Evolutionary conservation across 768 basidiomycete species (phyloP).

Genomic region (Russula vinacea): DNA sequence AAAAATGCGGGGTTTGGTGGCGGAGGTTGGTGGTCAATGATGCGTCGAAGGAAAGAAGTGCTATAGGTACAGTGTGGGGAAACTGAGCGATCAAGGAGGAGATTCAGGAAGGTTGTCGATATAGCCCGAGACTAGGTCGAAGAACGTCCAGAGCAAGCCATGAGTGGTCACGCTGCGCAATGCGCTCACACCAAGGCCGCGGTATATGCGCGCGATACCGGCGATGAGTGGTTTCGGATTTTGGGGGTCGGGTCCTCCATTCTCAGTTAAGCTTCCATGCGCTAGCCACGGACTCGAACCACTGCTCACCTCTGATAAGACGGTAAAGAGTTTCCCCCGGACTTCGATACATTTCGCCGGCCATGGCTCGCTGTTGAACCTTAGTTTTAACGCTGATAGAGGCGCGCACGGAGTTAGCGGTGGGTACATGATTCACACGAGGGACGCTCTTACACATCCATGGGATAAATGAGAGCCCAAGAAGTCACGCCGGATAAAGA

Average conservation of each 20-base stretch:
- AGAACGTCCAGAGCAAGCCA: slow-evolving; percentile 90
- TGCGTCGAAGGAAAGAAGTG: slow-evolving; percentile 14
- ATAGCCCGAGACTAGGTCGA: slow-evolving; percentile 73
- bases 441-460: slow-evolving; percentile 69
- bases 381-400: slow-evolving; percentile 80
- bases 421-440: neutral
- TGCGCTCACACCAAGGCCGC: slow-evolving; percentile 92
- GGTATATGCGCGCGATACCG: slow-evolving; percentile 84
- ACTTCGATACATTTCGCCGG: slow-evolving; percentile 70
- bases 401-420: slow-evolving; percentile 26
- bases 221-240: slow-evolving; percentile 71
- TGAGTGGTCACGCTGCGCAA: slow-evolving; percentile 90
- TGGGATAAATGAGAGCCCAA: slow-evolving; percentile 73
- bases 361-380: slow-evolving; percentile 87
- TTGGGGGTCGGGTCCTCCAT: slow-evolving; percentile 69
- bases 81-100: slow-evolving; percentile 7
- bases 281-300: slow-evolving; percentile 3
- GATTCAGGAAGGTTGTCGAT: slow-evolving; percentile 56
- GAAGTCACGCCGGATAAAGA: slow-evolving; percentile 77
- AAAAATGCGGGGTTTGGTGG: slow-evolving; percentile 15
- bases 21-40: slow-evolving; percentile 12
- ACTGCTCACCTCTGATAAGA: slow-evolving; percentile 69
- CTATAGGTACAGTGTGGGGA: slow-evolving; percentile 9
- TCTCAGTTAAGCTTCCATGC: neutral
- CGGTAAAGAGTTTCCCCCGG: slow-evolving; percentile 71